Evolutionary conservation across 2,329 filamentous ascomycete genomes (phyloP), one percentile per base, ranked within the genome.

Genomic region (Colletotrichum sojae): DNA sequence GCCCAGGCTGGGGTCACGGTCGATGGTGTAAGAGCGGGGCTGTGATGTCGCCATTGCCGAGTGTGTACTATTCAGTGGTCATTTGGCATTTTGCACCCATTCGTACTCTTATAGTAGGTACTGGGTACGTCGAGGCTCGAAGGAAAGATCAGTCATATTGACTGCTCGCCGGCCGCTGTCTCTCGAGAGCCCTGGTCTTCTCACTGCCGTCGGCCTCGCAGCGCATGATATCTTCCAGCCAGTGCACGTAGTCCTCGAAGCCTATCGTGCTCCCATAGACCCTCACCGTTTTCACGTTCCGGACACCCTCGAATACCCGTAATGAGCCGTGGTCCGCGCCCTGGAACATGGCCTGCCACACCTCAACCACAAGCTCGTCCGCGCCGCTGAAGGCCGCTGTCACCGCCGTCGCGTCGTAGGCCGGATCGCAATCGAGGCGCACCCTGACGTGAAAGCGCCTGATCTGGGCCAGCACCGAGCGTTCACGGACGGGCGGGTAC

Each of bases 241-340:
- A 85, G 9, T 62, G 64, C 4, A 81, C 74, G 64, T 85, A 85
- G n/a, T 76, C 76, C 65, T 82, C 80, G 53, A 84, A 83, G 45
- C 82, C 83, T 2, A 74, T 78, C 12, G 77, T 77, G 74, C 80
- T 81, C 16, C 83, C 83, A 0, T 68, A 67, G 51, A 85, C 74
- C 6, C 67, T 70, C 6, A 81, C 81, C 13, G 71, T 69, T 54
- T 77, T 74, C 25, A 85, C 79, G 36, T 80, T 82, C 22, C 83
- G 71, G 31, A 85, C 80, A 6, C 75, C 78, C 75, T 85, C 83
- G 63, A 85, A 82, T 67, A 78, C 75, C 46, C 75, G 73, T 58
- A 85, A 73, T 36, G 81, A 81, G 48, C 75, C 75, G 31, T 78
- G 78, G 27, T 78, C 78, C 40, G 78, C 81, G 43, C 78, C 77